phyloP scores from a whole-genome alignment of 176 grass and related monocot genomes.

The Thalia dealbata region DNA sequence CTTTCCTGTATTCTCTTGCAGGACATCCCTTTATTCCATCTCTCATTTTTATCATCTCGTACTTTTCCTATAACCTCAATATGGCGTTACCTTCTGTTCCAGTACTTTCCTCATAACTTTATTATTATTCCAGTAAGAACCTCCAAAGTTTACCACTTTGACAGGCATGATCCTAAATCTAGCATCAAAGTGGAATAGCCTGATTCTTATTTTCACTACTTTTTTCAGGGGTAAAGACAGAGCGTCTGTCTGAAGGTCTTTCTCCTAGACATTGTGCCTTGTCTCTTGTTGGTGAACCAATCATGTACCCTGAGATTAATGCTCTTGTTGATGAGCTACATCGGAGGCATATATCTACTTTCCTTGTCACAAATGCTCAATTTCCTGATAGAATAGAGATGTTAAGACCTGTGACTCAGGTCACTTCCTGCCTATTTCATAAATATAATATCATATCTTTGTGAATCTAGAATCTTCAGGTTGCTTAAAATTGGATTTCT shows the following conservation, averaged over 20 bases:
- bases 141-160: not conserved
- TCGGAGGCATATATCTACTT: conserved; percentile 70
- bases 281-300: conserved; percentile 94
- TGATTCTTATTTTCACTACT: not conserved
- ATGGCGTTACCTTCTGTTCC: not conserved
- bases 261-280: conserved; percentile 84
- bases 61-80: not conserved
- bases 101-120: not conserved
- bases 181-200: not conserved
- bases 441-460: not conserved
- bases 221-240: conserved; percentile 65
- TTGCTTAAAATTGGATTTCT: not conserved
- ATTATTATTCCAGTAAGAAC: not conserved
- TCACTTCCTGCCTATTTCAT: conserved; percentile 27
- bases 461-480: not conserved
- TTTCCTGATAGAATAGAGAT: conserved; percentile 86
- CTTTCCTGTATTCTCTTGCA: not conserved
- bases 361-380: conserved; percentile 98
- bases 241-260: conserved; percentile 67
- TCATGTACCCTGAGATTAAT: conserved; percentile 99
- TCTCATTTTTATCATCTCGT: not conserved
- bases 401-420: conserved; percentile 82
- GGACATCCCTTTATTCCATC: not conserved
- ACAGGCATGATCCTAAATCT: not conserved
- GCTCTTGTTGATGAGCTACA: conserved; percentile 79